A percentile compares a stretch with the other conserved stretches of the same genome.
These are phyloP conservation scores for Claviceps purpurea DNA, from an alignment of 2,329 filamentous ascomycete species.

Conservation along the genomic window DNA sequence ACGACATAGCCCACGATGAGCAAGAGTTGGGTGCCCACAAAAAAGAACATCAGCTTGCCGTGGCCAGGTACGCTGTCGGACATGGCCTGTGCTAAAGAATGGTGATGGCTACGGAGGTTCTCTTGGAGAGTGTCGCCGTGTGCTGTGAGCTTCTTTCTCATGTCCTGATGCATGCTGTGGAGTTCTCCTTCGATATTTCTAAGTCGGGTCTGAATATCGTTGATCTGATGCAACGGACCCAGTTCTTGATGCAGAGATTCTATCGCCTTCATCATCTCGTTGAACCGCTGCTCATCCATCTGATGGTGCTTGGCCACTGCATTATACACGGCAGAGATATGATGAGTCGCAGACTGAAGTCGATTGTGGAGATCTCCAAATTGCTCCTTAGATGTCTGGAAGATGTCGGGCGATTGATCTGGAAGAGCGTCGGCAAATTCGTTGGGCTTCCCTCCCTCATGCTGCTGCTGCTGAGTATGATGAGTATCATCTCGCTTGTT, in stretches of 20 bases:
- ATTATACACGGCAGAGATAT: constrained; percentile 48
- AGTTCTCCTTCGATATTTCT: constrained; percentile 45
- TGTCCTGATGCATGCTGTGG: constrained; percentile 40
- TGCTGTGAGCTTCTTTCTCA: constrained; percentile 34
- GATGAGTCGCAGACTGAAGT: constrained; percentile 59
- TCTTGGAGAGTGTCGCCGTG: constrained; percentile 40
- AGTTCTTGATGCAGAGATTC: constrained; percentile 33
- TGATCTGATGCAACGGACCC: constrained; percentile 31
- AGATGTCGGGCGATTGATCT: constrained; percentile 33
- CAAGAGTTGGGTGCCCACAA: constrained; percentile 62
- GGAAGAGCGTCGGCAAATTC: constrained; percentile 23
- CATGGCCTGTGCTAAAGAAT: constrained; percentile 33
- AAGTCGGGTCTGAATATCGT: constrained; percentile 30
- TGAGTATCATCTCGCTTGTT: too few relatives aligned
- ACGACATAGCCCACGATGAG: constrained; percentile 55
- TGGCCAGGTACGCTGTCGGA: constrained; percentile 35
- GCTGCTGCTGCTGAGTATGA: constrained; percentile 16
- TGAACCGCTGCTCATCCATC: constrained; percentile 41
- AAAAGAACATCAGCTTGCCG: constrained; percentile 47
- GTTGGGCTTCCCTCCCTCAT: constrained; percentile 14
- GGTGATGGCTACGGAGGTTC: constrained; percentile 37
- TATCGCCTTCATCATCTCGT: constrained; percentile 36
- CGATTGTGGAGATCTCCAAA: constrained; percentile 79
- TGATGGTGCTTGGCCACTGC: constrained; percentile 37
- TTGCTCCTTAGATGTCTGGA: constrained; percentile 43